A percentile compares a stretch with the other conserved stretches of the same genome.
Conservation (phyloP, 495 filamentous ascomycete genomes). For the Neurospora terricola region DNA sequence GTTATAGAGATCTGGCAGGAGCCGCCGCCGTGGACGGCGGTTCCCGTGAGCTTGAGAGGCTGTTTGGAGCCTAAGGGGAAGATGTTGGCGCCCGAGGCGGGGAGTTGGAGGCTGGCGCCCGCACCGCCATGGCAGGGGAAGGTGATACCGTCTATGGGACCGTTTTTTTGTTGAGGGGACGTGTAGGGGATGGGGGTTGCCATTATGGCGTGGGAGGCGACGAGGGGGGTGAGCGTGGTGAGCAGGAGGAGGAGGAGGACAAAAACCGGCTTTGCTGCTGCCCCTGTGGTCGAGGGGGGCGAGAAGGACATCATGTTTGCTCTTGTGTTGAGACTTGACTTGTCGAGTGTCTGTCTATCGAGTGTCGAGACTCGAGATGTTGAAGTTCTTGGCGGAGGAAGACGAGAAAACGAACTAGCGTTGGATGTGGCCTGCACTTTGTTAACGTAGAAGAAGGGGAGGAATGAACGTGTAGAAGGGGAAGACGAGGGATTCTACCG, state of each 20-base stretch:
- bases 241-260: neutral
- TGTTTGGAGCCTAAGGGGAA: conserved; percentile 40
- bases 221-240: neutral
- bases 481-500: neutral
- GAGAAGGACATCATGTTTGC: neutral
- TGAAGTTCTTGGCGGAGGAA: neutral
- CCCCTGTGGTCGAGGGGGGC: neutral
- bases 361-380: neutral
- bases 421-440: neutral
- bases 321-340: neutral
- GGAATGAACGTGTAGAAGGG: neutral
- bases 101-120: neutral
- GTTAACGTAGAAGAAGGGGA: neutral
- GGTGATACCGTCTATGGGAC: conserved; percentile 36
- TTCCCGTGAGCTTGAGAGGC: conserved; percentile 44
- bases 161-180: conserved; percentile 9
- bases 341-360: neutral
- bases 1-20: conserved; percentile 78
- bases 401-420: neutral
- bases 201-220: conserved; percentile 17
- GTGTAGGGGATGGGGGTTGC: conserved; percentile 9
- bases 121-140: conserved; percentile 61
- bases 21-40: conserved; percentile 71
- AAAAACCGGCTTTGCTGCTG: neutral
- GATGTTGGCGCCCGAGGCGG: conserved; percentile 29